Evolutionary conservation across 257 asterid genomes (phyloP), one percentile per base, ranked within the genome.

Genomic region (Solanum neorickii): DNA sequence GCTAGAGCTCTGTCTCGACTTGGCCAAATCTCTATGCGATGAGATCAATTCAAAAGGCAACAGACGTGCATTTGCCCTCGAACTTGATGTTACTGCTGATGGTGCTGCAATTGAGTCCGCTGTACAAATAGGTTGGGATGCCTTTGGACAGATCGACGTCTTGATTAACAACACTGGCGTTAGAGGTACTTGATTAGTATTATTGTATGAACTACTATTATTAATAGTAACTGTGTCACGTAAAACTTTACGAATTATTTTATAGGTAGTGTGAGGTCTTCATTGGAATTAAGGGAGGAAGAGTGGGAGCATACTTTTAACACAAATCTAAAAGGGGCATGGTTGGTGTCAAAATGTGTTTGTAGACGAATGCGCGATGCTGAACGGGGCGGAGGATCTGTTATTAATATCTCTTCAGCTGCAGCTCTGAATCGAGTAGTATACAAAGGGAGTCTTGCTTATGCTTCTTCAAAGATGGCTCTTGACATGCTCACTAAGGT

Each of bases 131-230:
- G 94, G 94, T 60, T 93, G 96, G 94, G 89, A 86, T 46, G 92
- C 92, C 4, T 94, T 92, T 75, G 96, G 95, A 3, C 82, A 69
- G 39, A 93, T 94, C 52, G 92, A 92, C 80, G 93, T 80, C 68
- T 87, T 93, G 88, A 86, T 93, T 83, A 93, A 93, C 75, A 93
- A 93, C 10, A 95, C 95, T 27, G 95, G 94, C 31, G 7, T 93
- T 70, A 89, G 94, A 92, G 95, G 94, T 92, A 52, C 27, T 25
- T 25, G 27, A 25, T 25, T 25, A 25, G 27, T 25, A 25, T 25
- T 25, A 25, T 25, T 25, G 27, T 25, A 25, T 25, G 27, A 25
- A 25, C 27, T 25, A 25, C 27, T 25, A 25, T 25, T 25, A 25
- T 25, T 25, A 25, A 25, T 25, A 25, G 27, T 25, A 25, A 25